Evolutionary conservation across 495 filamentous ascomycete genomes (phyloP).

Genomic region (Penicilliopsis zonata): DNA sequence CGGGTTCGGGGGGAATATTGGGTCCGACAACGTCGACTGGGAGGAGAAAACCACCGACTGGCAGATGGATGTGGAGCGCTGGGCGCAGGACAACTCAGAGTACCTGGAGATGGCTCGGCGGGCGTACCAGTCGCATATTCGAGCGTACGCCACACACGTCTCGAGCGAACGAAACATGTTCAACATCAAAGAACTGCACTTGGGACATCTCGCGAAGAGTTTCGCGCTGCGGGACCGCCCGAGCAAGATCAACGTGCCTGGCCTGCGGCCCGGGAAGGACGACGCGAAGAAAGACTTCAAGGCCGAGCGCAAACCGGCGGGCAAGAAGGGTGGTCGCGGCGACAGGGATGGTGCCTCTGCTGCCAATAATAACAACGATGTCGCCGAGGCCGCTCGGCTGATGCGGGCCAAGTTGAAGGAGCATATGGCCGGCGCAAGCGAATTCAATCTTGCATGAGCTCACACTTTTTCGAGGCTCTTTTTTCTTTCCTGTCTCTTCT

Average conservation of each 20-base stretch:
- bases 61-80: slow-evolving; percentile 63
- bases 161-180: slow-evolving; percentile 71
- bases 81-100: slow-evolving; percentile 47
- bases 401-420: slow-evolving; percentile 76
- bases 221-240: slow-evolving; percentile 85
- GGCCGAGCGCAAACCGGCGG: slow-evolving; percentile 23
- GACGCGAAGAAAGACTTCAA: slow-evolving; percentile 37
- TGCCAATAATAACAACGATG: slow-evolving; percentile 24
- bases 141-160: slow-evolving; percentile 91
- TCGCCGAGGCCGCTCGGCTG: slow-evolving; percentile 53
- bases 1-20: slow-evolving; percentile 40
- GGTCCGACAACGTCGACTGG: slow-evolving; percentile 39
- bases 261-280: slow-evolving; percentile 34
- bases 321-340: slow-evolving; percentile 12
- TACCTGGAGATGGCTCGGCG: slow-evolving; percentile 62
- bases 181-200: slow-evolving; percentile 76
- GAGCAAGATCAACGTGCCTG: slow-evolving; percentile 68
- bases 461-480: background rate
- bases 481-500: background rate
- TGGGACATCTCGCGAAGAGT: slow-evolving; percentile 88
- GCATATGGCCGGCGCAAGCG: slow-evolving; percentile 59
- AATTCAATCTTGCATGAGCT: slow-evolving; percentile 78
- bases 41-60: slow-evolving; percentile 62
- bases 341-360: slow-evolving; percentile 23
- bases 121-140: slow-evolving; percentile 81